Percentiles rank a stretch among this genome's conserved stretches.
These are phyloP conservation scores for Hsuehochloa calcarea DNA, from an alignment of 176 grass and related monocot species.

Conservation along the genomic window DNA sequence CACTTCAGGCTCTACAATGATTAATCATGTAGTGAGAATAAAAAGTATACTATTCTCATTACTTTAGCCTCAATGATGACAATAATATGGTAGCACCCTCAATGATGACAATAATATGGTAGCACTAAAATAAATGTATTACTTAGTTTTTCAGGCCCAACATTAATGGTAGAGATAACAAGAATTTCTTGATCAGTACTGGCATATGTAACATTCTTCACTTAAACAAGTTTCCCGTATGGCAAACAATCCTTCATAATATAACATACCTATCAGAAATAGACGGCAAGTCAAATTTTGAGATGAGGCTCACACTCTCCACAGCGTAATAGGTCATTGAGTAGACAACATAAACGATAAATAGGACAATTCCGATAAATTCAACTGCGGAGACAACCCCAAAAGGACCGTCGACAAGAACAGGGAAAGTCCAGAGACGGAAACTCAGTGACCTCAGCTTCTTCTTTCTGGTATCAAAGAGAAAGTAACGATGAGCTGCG, in stretches of 20 bases:
- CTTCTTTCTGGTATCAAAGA: conserved; percentile 51
- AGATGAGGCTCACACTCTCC: conserved; percentile 34
- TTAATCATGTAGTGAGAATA: not conserved
- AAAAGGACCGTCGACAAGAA: conserved; percentile 77
- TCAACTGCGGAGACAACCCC: conserved; percentile 88
- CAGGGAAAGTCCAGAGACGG: conserved; percentile 90
- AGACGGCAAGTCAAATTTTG: conserved; percentile 24
- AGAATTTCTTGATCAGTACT: not conserved
- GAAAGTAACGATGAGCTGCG: not conserved
- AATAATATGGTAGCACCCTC: not conserved
- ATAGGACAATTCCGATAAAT: conserved; percentile 78
- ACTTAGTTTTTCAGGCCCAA: not conserved
- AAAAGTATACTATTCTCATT: not conserved
- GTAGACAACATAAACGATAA: conserved; percentile 62
- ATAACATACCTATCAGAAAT: conserved; percentile 51
- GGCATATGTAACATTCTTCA: not conserved
- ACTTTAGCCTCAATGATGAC: not conserved
- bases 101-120: not conserved
- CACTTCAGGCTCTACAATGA: not conserved
- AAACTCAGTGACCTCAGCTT: conserved; percentile 65
- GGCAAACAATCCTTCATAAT: not conserved
- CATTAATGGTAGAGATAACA: not conserved
- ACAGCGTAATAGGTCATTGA: conserved; percentile 61
- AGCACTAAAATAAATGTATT: not conserved
- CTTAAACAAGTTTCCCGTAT: not conserved